Base-by-base conservation (phyloP, 208 protist species). In the Trypanosoma lewisi region DNA sequence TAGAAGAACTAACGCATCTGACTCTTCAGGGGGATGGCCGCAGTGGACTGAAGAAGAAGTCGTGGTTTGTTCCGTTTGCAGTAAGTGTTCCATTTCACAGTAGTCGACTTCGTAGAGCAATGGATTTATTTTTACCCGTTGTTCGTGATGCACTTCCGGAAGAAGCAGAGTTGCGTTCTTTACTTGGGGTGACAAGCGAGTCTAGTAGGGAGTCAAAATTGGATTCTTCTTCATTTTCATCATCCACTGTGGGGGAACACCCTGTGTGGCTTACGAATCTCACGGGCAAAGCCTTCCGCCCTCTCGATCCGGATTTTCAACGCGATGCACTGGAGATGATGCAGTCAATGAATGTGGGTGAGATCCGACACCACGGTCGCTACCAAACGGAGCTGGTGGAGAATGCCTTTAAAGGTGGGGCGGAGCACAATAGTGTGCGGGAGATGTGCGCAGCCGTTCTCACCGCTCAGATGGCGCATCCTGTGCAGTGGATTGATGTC, bases 41-140 rank as follows among this genome's bases (percentile, higher is more conserved):
- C 12, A 94, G 87, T 66, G 90, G 90, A 6, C 66, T 96, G 2
- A 94, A 94, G 63, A 81, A 84, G 44, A 96, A 94, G 63, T 90
- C 87, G 21, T 96, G 90, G 87, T 96, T 87, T 68, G 75, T 94
- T 50, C 90, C 90, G 2, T 68, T 96, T n/a, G 28, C 63, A 1
- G 75, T 96, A 11, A 78, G 85, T 68, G 57, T 93, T 12, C 90
- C 90, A 8, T 96, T 94, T 76, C 90, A 96, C 42, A 89, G 77
- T 3, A 93, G 87, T 59, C 53, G 42, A 11, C 67, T 96, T 21
- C 77, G 87, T 12, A 54, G 67, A 1, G 66, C 70, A 23, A 81
- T 82, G 67, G 90, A 94, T 65, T 34, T 73, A 17, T 93, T 96
- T 67, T 61, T 92, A 4, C 85, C 87, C 0, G 56, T 94, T 9